Conservation (phyloP, 805 yeast genomes). For the Spathaspora arborariae region DNA sequence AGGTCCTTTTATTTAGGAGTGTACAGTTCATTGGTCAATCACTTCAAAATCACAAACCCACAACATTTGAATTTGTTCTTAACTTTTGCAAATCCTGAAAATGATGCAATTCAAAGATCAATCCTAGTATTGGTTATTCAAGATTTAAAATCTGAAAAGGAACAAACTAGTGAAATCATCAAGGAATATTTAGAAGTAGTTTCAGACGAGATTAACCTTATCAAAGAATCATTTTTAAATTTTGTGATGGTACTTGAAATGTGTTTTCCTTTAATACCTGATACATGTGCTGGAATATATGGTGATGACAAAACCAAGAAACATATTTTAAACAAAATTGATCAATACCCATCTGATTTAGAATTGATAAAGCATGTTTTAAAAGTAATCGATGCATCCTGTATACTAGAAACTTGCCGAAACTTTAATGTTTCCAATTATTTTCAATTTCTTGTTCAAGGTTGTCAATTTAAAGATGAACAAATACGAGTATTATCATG, state of each 20-base stretch:
- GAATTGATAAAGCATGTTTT: constrained; percentile 13
- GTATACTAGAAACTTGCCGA: constrained; percentile 50
- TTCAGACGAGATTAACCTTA: constrained; percentile 10
- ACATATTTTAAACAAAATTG: constrained; percentile 9
- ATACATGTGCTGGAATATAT: constrained; percentile 18
- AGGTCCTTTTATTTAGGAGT: constrained; percentile 12
- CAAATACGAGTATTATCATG: constrained; percentile 35
- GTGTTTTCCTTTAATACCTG: constrained; percentile 28
- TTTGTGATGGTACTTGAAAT: constrained; percentile 17
- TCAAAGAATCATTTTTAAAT: constrained; percentile 15
- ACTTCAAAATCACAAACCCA: constrained; percentile 15
- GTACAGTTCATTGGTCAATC: constrained; percentile 18
- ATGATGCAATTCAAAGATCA: constrained; percentile 13
- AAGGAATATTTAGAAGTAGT: constrained; percentile 20
- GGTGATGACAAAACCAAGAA: constrained; percentile 16
- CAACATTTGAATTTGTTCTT: constrained; percentile 20
- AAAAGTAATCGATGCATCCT: constrained; percentile 29
- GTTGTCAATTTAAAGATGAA: constrained; percentile 17
- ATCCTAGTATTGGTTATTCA: constrained; percentile 21
- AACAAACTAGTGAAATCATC: constrained; percentile 14
- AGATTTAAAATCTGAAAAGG: constrained; percentile 14
- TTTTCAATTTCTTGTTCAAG: constrained; percentile 35
- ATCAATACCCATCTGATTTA: not conserved
- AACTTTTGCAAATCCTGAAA: constrained; percentile 10
- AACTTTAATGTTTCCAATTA: constrained; percentile 44